phyloP scores from a whole-genome alignment of 2,329 filamentous ascomycete species.

The Malbranchea cinnamomea region DNA sequence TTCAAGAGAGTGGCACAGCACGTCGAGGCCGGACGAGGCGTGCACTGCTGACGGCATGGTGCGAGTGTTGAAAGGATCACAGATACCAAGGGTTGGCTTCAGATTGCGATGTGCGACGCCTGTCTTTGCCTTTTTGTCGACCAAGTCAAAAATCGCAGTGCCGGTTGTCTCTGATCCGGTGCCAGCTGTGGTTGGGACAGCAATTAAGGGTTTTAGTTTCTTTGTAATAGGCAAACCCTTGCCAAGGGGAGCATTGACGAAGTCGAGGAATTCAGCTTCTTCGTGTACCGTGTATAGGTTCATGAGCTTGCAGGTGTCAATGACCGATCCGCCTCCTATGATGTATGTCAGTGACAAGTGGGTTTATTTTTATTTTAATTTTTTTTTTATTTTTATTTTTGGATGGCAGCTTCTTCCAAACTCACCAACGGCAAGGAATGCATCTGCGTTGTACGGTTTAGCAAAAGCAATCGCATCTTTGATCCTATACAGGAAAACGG shows the following conservation, averaged over 20 bases:
- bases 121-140: conserved; percentile 80
- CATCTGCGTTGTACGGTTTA: conserved; percentile 67
- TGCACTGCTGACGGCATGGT: conserved; percentile 95
- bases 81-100: conserved; percentile 87
- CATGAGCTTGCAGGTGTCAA: conserved; percentile 97
- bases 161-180: conserved; percentile 91
- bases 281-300: conserved; percentile 88
- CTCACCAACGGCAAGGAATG: conserved; percentile 74
- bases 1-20: conserved; percentile 88
- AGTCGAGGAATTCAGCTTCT: conserved; percentile 88
- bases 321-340: conserved; percentile 66
- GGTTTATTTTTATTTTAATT: not conserved
- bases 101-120: conserved; percentile 90
- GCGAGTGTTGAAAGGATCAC: conserved; percentile 72
- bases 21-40: conserved; percentile 80
- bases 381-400: no score
- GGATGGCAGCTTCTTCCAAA: no score
- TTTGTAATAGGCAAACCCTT: conserved; percentile 63
- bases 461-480: conserved; percentile 79
- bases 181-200: conserved; percentile 72
- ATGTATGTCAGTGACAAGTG: conserved; percentile 7
- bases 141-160: conserved; percentile 93
- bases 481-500: conserved; percentile 39
- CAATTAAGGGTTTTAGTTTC: conserved; percentile 60
- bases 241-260: conserved; percentile 89